Conservation (phyloP, 805 yeast genomes). For the fission yeast (Schizosaccharomyces pombe) region DNA sequence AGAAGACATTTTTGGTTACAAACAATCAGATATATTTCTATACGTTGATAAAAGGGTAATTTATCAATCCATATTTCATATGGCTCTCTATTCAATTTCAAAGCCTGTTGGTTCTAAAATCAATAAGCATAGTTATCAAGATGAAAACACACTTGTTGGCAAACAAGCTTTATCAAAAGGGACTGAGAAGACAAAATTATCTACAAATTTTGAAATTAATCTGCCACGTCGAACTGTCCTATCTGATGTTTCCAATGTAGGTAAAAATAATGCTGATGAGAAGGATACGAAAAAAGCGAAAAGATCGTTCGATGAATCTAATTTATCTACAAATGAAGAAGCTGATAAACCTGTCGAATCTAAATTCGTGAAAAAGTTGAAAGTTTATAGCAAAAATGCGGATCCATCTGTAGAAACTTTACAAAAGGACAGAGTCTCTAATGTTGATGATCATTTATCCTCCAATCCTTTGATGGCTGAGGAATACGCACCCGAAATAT, state of each 20-base stretch:
- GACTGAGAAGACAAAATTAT: not conserved
- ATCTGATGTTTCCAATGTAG: not conserved
- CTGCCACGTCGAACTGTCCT: not conserved
- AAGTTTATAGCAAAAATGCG: not conserved
- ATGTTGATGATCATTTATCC: not conserved
- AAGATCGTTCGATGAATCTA: not conserved
- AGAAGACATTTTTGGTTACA: too few species aligned
- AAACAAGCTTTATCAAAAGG: not conserved
- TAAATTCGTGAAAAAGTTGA: not conserved
- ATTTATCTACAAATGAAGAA: too few species aligned
- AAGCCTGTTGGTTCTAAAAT: too few species aligned
- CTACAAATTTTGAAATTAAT: not conserved
- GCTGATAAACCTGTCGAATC: not conserved
- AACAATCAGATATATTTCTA: too few species aligned
- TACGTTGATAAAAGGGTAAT: too few species aligned
- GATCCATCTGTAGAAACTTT: not conserved
- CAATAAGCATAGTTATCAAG: too few species aligned
- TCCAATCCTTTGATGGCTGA: slow-evolving; percentile 52
- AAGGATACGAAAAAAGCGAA: not conserved
- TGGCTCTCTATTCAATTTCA: too few species aligned
- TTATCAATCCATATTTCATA: too few species aligned
- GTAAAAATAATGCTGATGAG: not conserved
- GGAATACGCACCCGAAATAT: slow-evolving; percentile 65
- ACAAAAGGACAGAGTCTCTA: not conserved
- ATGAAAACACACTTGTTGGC: not conserved